Evolutionary conservation across 129 eudicot species (phyloP), one percentile per base, ranked within the genome.

Genomic region (Solidago caesia): DNA sequence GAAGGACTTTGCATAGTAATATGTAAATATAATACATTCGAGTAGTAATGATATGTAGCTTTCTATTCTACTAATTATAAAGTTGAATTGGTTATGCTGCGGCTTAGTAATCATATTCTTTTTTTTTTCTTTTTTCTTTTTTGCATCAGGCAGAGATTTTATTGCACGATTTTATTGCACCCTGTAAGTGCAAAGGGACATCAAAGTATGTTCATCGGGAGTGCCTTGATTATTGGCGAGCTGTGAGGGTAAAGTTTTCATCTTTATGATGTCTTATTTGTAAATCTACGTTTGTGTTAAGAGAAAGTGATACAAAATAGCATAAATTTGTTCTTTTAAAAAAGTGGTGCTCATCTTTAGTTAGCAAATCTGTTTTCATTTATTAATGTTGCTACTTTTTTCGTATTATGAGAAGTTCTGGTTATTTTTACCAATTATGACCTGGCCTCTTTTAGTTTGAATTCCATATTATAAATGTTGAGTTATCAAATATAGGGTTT

Each of bases 151-250:
- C 39, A 89, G 99, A 84, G 99, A 91, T 79, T 94, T 94, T 81
- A 94, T 94, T 61, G 96, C 99, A 52, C 99, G 99, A 91, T 79
- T 94, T 94, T 81, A 94, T 94, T 61, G 96, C 99, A 52, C 99
- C 99, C 10, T 94, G 99, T 87, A 94, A 88, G 82, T 94, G 99
- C 85, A 91, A 88, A 86, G 99, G 99, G 53, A 90, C 99, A 58
- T 83, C 97, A 67, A 94, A 94, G 81, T 94, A 83, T 79, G 99
- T 94, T 75, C 99, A 94, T 46, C 81, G 97, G 44, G 97, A 94
- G 73, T 94, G 99, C 81, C 84, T 94, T 53, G 99, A 94, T 85
- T 96, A 88, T 57, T 94, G 99, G 99, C 97, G 97, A 51, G 89
- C 99, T 67, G 89, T 94, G 75, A 94, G 77, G 97, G 99, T 91